Percentiles rank a stretch among this genome's conserved stretches.
Conservation (phyloP, 2,329 filamentous ascomycete species). For the Apiospora marii region DNA sequence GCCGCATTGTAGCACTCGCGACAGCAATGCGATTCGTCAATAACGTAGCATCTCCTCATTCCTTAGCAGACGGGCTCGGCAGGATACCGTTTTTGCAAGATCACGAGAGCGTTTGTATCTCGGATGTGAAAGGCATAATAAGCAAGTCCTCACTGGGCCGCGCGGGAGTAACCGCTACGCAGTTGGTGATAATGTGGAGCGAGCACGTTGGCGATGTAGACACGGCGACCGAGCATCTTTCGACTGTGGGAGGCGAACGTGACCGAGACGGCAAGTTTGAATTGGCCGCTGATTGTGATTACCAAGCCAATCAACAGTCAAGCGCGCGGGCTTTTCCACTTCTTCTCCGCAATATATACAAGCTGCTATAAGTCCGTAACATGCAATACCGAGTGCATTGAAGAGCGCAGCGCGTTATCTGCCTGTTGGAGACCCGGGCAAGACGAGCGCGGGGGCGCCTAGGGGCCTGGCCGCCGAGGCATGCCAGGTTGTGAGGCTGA, state of each 20-base stretch:
- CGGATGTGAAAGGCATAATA: constrained; percentile 3
- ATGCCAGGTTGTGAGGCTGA: constrained; percentile 35
- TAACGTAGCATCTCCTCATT: neutral
- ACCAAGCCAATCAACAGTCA: neutral
- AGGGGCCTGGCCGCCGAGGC: constrained; percentile 14
- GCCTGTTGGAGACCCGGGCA: neutral
- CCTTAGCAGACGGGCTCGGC: constrained; percentile 6
- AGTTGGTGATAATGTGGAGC: constrained; percentile 13
- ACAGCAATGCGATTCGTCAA: neutral
- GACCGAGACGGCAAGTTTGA: neutral
- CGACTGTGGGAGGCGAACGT: neutral
- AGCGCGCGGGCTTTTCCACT: neutral
- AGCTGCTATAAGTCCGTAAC: constrained; percentile 15
- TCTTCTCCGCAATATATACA: neutral
- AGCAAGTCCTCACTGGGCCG: constrained; percentile 5
- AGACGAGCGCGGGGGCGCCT: constrained; percentile 11
- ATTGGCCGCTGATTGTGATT: constrained; percentile 4
- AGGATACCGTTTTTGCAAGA: neutral
- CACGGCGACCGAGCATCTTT: neutral
- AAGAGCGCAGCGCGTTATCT: constrained; percentile 6
- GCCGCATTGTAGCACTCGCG: constrained; percentile 13
- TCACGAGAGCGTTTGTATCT: constrained; percentile 7
- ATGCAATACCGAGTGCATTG: neutral
- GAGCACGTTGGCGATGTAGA: neutral
- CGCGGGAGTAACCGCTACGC: constrained; percentile 19